These are phyloP conservation scores for Phytopythium sindhum DNA, from an alignment of 352 stramenopile genomes.

Conservation along the genomic window DNA sequence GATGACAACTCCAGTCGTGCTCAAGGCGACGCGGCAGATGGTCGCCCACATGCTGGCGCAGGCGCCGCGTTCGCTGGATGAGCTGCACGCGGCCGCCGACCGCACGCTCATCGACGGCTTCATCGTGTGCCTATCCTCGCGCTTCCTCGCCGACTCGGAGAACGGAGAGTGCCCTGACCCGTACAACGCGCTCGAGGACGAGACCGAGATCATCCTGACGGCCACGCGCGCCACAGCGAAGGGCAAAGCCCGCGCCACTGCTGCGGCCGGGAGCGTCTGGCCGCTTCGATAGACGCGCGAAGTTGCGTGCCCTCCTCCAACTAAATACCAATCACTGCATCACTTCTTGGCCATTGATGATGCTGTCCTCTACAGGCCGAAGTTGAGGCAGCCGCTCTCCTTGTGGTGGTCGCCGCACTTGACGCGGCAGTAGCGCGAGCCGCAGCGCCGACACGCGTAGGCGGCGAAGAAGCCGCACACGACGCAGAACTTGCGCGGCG, in stretches of 20 bases:
- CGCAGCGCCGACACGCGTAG: slow-evolving; percentile 79
- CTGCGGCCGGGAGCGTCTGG: not conserved
- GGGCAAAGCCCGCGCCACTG: not conserved
- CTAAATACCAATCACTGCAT: not conserved
- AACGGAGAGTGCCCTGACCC: slow-evolving; percentile 73
- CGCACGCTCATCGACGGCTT: slow-evolving; percentile 73
- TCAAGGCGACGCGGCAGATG: slow-evolving; percentile 66
- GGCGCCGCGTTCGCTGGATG: slow-evolving; percentile 42
- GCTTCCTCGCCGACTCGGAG: slow-evolving; percentile 62
- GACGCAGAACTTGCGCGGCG: slow-evolving; percentile 78
- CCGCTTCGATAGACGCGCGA: slow-evolving; percentile 3
- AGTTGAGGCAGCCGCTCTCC: slow-evolving; percentile 89
- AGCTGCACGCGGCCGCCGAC: slow-evolving; percentile 50
- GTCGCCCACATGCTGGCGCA: slow-evolving; percentile 57
- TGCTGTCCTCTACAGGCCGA: slow-evolving; percentile 42
- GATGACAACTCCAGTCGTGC: slow-evolving; percentile 41
- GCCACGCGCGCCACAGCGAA: slow-evolving; percentile 14
- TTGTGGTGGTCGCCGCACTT: slow-evolving; percentile 86
- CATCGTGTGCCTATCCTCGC: slow-evolving; percentile 41
- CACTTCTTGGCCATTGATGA: not conserved
- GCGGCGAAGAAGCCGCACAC: slow-evolving; percentile 80
- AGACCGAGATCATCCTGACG: slow-evolving; percentile 41
- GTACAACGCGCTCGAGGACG: slow-evolving; percentile 55
- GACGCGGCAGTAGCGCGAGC: slow-evolving; percentile 77
- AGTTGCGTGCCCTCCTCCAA: not conserved